Conservation (phyloP, 805 yeast species). For the Metschnikowia chrysomelidarum region DNA sequence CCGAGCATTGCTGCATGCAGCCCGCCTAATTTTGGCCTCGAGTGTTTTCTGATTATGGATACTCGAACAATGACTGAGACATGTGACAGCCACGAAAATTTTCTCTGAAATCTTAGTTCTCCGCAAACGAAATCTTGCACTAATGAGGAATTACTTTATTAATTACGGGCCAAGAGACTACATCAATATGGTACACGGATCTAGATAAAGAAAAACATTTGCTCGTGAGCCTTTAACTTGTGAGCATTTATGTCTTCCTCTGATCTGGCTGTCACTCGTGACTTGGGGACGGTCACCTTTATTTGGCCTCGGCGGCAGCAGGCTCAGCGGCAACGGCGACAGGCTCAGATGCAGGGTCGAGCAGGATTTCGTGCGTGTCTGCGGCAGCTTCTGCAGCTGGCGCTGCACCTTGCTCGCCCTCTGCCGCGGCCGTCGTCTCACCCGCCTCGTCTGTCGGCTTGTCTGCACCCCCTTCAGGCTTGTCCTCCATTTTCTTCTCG, state of each 20-base stretch:
- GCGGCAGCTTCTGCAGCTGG: constrained; percentile 3
- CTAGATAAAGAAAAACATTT: too few species aligned
- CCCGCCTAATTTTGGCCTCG: too few species aligned
- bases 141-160: constrained; percentile 5
- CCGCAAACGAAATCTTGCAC: not conserved
- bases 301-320: constrained; percentile 8
- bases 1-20: too few species aligned
- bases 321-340: constrained; percentile 7
- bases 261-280: too few species aligned
- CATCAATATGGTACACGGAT: constrained; percentile 2
- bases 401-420: constrained; percentile 1
- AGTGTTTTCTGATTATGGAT: too few species aligned
- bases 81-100: too few species aligned
- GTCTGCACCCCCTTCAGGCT: not conserved
- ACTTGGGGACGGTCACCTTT: too few species aligned
- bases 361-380: constrained; percentile 7
- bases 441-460: not conserved
- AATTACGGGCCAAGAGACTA: constrained; percentile 1
- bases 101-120: too few species aligned
- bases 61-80: too few species aligned
- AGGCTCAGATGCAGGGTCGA: constrained; percentile 10
- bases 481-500: too few species aligned
- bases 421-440: not conserved
- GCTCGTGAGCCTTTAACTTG: too few species aligned
- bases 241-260: too few species aligned